Evolutionary conservation across 306 rosid genomes (phyloP).

Genomic region (Inga leiocalycina): DNA sequence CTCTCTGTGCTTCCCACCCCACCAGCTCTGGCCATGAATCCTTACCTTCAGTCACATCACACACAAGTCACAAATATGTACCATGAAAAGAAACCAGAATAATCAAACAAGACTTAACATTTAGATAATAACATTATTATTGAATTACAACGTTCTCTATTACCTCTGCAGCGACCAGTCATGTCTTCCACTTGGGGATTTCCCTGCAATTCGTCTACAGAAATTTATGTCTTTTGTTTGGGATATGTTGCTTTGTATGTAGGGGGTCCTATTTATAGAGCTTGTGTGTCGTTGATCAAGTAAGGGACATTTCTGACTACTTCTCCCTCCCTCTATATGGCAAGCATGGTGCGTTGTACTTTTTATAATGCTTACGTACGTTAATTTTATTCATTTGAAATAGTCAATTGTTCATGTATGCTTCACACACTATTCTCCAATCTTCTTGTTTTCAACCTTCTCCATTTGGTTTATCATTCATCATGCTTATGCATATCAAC

Average conservation of each 20-base stretch:
- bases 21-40: conserved; percentile 61
- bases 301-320: too few species aligned
- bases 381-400: too few species aligned
- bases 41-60: conserved; percentile 39
- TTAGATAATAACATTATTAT: background rate
- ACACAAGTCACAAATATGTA: background rate
- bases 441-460: too few species aligned
- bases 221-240: background rate
- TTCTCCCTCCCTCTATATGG: too few species aligned
- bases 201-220: background rate
- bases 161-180: background rate
- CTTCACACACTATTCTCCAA: too few species aligned
- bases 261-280: too few species aligned
- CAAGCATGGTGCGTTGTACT: background rate
- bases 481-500: too few species aligned
- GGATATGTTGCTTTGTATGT: background rate
- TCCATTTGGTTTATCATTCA: too few species aligned
- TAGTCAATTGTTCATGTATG: too few species aligned
- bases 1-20: conserved; percentile 45
- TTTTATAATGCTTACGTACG: too few species aligned
- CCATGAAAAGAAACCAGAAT: background rate
- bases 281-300: too few species aligned
- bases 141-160: too few species aligned
- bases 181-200: background rate
- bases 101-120: background rate